phyloP scores from a whole-genome alignment of 495 filamentous ascomycete species.

The Penicillium arizonense region DNA sequence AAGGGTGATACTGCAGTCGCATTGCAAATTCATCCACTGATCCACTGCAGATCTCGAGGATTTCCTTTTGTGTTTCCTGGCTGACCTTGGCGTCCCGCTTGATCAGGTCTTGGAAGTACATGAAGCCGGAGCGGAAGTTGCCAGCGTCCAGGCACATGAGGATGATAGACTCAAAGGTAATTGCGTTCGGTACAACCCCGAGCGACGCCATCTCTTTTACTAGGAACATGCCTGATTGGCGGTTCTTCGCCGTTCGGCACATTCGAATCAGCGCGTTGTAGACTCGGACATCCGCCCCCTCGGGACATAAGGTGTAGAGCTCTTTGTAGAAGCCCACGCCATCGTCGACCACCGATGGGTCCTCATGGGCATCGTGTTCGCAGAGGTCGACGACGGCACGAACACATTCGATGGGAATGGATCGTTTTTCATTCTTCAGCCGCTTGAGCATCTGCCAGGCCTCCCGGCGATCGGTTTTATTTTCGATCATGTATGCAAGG shows the following conservation, averaged over 20 bases:
- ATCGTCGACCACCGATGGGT: constrained; percentile 34
- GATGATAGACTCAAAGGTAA: constrained; percentile 69
- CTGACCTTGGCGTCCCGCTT: constrained; percentile 24
- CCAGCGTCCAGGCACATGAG: constrained; percentile 55
- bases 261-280: constrained; percentile 68
- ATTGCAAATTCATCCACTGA: constrained; percentile 31
- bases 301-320: constrained; percentile 58
- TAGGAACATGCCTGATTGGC: constrained; percentile 63
- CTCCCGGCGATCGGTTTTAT: constrained; percentile 28
- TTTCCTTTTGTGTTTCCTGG: constrained; percentile 22
- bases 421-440: constrained; percentile 34
- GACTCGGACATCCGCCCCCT: constrained; percentile 56
- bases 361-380: constrained; percentile 22
- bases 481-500: constrained; percentile 37
- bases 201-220: constrained; percentile 71
- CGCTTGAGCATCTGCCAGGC: constrained; percentile 55
- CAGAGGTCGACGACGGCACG: constrained; percentile 33
- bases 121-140: constrained; percentile 38
- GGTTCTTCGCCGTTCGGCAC: constrained; percentile 49
- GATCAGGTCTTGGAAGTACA: constrained; percentile 40
- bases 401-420: constrained; percentile 33
- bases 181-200: constrained; percentile 53
- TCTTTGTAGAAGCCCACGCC: constrained; percentile 71
- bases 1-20: constrained; percentile 30
- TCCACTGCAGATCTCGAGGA: constrained; percentile 26